Conservation (phyloP, 805 yeast species). For the Suhomyces kilbournensis region DNA sequence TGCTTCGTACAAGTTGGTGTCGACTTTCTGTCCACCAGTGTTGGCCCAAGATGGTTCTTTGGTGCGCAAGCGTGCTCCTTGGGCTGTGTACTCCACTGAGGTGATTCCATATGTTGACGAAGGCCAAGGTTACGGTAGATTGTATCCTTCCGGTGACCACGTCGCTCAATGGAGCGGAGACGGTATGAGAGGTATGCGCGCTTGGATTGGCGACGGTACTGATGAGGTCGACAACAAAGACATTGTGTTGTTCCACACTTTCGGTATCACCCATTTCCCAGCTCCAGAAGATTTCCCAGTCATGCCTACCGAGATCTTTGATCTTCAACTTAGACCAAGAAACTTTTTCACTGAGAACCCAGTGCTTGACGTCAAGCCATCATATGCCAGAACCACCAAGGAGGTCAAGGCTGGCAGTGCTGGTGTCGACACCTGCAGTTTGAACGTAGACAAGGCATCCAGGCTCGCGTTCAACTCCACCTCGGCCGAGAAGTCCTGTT, state of each 20-base stretch:
- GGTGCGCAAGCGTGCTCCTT: conserved; percentile 78
- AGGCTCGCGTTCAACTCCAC: conserved; percentile 48
- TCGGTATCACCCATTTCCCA: conserved; percentile 84
- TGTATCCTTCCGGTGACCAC: conserved; percentile 79
- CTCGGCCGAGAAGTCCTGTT: conserved; percentile 26
- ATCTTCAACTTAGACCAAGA: conserved; percentile 72
- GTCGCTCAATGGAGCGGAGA: conserved; percentile 75
- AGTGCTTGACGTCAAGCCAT: conserved; percentile 69
- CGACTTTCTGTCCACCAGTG: conserved; percentile 69
- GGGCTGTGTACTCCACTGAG: conserved; percentile 66
- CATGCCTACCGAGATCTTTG: conserved; percentile 84
- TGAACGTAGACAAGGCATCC: conserved; percentile 46
- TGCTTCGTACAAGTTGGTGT: conserved; percentile 71
- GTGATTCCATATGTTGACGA: conserved; percentile 70
- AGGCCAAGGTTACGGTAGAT: conserved; percentile 48
- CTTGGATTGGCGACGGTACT: conserved; percentile 63
- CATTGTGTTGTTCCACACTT: conserved; percentile 73
- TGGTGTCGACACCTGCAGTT: conserved; percentile 34
- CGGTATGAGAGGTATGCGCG: conserved; percentile 61
- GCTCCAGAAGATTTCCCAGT: conserved; percentile 88
- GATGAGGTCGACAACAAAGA: conserved; percentile 65
- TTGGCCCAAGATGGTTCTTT: conserved; percentile 72
- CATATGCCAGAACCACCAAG: conserved; percentile 41
- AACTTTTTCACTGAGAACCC: conserved; percentile 79
- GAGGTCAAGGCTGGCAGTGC: conserved; percentile 39